Base-by-base conservation (phyloP, 2,329 filamentous ascomycete genomes). In the Colletotrichum somersetense region DNA sequence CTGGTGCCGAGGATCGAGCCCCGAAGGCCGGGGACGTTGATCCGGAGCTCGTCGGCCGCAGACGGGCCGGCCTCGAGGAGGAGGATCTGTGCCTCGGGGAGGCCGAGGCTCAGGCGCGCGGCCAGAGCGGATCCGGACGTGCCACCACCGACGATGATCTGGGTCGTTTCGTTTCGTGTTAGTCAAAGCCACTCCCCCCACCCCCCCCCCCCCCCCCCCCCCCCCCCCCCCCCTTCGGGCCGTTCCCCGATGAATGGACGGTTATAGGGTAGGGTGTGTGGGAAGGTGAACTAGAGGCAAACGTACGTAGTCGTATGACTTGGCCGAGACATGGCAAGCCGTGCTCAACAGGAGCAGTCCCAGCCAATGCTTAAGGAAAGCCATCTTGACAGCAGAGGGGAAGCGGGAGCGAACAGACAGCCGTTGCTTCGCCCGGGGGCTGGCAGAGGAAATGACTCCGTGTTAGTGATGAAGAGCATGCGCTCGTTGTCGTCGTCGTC, bases 11-110 rank as follows among this genome's bases (percentile, higher is more conserved):
- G 61, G 6, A 75, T 76, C 0, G 78, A 76, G 4, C 79, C 80
- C 7, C 78, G 75, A 68, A 79, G 73, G 4, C 79, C 79, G 1
- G 79, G 80, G 56, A 80, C 73, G 23, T 80, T 80, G 72, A 81
- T 80, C 42, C 76, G 74, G 16, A 75, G 71, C 59, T 81, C 79
- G 3, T 78, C 77, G 12, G 73, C 75, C 8, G 76, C 77, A 7
- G 76, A 72, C 23, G 78, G 76, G 14, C 79, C 78, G 16, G 78
- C 78, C 63, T 79, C 78, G 40, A 80, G 67, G 61, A 80, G 76
- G 35, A 81, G 76, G 65, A 81, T 77, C 44, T 75, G 73, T n/a
- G 76, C 59, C 3, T 72, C 58, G 4, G 79, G 79, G 14, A 81
- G 79, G 3, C 79, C 79, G 8, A 74, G 69, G 50, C 79, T 79